These are phyloP conservation scores for Amaranthus hypochondriacus DNA, from an alignment of 148 eudicot species.

Conservation along the genomic window DNA sequence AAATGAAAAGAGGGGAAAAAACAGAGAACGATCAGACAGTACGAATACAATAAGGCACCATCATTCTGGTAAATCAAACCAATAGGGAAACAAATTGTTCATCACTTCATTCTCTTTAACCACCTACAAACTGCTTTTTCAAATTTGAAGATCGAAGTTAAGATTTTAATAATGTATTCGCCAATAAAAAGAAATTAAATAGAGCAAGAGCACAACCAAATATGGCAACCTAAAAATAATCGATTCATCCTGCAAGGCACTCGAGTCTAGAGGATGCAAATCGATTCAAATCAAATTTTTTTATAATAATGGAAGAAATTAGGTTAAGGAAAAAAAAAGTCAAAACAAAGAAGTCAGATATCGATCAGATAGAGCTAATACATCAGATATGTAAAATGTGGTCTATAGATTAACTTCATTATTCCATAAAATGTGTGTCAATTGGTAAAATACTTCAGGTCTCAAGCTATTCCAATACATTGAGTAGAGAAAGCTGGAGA, in stretches of 20 bases:
- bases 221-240: background rate
- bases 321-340: too few species aligned
- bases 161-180: background rate
- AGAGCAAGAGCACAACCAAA: constrained; percentile 3
- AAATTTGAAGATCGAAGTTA: background rate
- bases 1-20: background rate
- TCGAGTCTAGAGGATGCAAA: constrained; percentile 7
- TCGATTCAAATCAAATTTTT: background rate
- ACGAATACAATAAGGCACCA: constrained; percentile 36
- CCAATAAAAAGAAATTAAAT: background rate
- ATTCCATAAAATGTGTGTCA: too few species aligned
- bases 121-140: too few species aligned
- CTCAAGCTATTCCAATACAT: too few species aligned
- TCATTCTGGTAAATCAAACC: constrained; percentile 17
- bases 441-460: too few species aligned
- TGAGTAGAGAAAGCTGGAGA: too few species aligned
- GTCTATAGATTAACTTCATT: too few species aligned
- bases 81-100: constrained; percentile 23
- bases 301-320: too few species aligned
- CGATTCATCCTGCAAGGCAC: constrained; percentile 2
- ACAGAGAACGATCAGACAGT: constrained; percentile 46
- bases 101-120: constrained; percentile 18
- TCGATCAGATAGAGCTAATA: constrained; percentile 31
- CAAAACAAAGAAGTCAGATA: background rate
- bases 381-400: background rate